These are phyloP conservation scores for Aspergillus flavus DNA, from an alignment of 2,329 filamentous ascomycete genomes.

Conservation along the genomic window DNA sequence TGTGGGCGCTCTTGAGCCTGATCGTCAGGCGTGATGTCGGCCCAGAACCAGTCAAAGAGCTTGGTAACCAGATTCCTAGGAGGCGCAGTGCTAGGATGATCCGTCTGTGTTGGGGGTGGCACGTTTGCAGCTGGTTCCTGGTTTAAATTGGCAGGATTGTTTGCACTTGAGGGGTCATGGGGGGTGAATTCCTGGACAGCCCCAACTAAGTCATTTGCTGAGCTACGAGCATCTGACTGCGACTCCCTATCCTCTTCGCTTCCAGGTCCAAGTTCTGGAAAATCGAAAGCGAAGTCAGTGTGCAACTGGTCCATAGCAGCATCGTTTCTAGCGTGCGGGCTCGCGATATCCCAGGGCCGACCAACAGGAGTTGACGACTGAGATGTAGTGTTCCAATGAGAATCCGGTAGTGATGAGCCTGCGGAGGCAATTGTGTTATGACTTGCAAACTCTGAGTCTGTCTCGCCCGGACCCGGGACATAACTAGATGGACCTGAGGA, in stretches of 20 bases:
- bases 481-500: slow-evolving; percentile 9
- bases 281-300: slow-evolving; percentile 9
- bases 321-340: neutral
- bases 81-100: slow-evolving; percentile 17
- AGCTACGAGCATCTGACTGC: neutral
- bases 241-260: neutral
- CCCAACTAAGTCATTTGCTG: neutral
- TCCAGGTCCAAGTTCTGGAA: neutral
- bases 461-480: neutral
- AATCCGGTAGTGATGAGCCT: neutral
- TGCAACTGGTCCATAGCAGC: neutral
- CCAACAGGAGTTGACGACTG: neutral
- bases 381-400: neutral
- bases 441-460: neutral
- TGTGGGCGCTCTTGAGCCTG: slow-evolving; percentile 43
- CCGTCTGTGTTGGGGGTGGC: neutral
- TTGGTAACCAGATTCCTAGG: slow-evolving; percentile 28
- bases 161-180: neutral
- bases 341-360: slow-evolving; percentile 8
- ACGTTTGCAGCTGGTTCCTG: neutral
- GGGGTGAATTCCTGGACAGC: neutral
- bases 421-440: neutral
- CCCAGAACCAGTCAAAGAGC: slow-evolving; percentile 50
- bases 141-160: neutral
- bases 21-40: slow-evolving; percentile 36